Evolutionary conservation across 2,329 filamentous ascomycete genomes (phyloP), one percentile per base, ranked within the genome.

Genomic region (Sarocladiaceae sp.): DNA sequence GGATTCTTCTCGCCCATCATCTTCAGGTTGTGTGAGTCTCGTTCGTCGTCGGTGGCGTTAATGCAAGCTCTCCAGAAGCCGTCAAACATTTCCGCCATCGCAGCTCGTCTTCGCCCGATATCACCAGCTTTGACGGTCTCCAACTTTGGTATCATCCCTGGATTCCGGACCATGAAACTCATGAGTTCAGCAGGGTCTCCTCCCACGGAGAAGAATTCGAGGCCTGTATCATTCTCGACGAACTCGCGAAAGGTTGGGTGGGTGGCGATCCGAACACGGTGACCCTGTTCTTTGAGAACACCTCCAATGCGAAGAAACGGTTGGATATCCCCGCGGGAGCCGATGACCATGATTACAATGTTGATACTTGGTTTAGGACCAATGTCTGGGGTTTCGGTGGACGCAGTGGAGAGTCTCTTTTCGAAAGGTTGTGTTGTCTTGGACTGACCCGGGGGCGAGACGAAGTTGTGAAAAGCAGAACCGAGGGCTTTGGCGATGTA

Each of bases 81-180:
- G 48, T 87, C 73, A 55, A 91, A 88, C 83, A 91, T 91, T 49
- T 85, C 82, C 2, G 77, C 83, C 83, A 91, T 90, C 39, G 78
- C 75, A 4, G 76, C 72, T 31, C 87, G 69, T 23, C 84, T 69
- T 19, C 73, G 70, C 0, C 80, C 78, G 47, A 91, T 82, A 51
- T 91, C 86, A 3, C 86, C 86, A 2, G 80, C 76, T 49, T 78
- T 82, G 45, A 91, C 76, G 0, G 83, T 83, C 49, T 86, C 78
- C 19, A 90, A 66, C 1, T 75, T 83, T 0, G 87, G 86, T 2
- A 93, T 84, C 60, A 91, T 71, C 3, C 85, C 85, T 0, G 79
- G 85, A 54, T 91, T 89, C 65, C 88, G 88, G 26, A 90, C 85
- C 87, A 93, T 91, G 60, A 89, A 91, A 0, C 84, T 82, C 87